Evolutionary conservation across 768 basidiomycete genomes (phyloP), one percentile per base, ranked within the genome.

Genomic region (Postia placenta): DNA sequence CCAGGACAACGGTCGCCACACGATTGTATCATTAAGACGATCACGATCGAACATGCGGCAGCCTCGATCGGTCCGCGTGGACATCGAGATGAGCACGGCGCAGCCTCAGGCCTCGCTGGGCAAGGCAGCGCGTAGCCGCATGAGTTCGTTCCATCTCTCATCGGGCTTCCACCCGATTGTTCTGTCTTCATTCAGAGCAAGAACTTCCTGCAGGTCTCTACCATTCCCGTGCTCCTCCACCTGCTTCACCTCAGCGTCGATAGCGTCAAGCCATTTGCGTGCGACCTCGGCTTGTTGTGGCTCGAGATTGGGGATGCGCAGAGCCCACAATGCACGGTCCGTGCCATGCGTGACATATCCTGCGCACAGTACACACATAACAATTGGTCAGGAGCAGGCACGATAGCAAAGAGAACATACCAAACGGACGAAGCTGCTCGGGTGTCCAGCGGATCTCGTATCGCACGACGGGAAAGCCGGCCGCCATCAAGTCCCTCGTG

Each of bases 381-480:
- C 45, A n/a, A n/a, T n/a, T n/a, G n/a, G n/a, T n/a, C n/a, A n/a
- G n/a, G n/a, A n/a, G 7, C 15, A 30, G 14, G n/a, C n/a, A n/a
- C 11, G 30, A 35, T 36, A 4, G 22, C 25, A 45, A 27, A 12
- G 14, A 27, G 3, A 24, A 47, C 71, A 55, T 58, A 80, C 85
- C 85, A 57, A 73, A 64, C 1, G 74, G 69, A 6, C 80, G 74
- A 40, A 69, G 56, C 45, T 81, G 75, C 58, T 81, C 79, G 0
- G 86, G 83, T 0, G 80, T 78, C 83, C 83, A 87, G 26, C 76
- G 68, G 45, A 90, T 82, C 55, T 74, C 68, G 58, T 89, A 90
- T 48, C 87, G 72, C 49, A 85, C 60, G 0, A 86, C 73, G 0
- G 85, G 85, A 60, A 82, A 87, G 1, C 71, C 74, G 1, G 69